Percentiles rank a stretch among this genome's conserved stretches.
Evolutionary conservation across 169 alveolate genomes (phyloP).

Genomic region (Miamiensis avidus): DNA sequence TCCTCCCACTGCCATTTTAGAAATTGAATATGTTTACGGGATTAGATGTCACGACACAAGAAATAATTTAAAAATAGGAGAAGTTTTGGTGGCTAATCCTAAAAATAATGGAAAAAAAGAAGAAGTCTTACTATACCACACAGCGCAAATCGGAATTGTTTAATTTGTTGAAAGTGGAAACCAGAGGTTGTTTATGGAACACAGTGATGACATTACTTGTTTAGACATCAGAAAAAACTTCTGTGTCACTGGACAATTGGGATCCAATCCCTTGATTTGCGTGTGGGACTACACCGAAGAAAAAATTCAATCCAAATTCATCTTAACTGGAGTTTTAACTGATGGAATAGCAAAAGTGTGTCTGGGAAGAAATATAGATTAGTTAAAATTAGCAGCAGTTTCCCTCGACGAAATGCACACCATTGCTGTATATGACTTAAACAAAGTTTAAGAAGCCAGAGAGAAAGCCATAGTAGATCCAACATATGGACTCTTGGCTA

Average conservation of each 20-base stretch:
- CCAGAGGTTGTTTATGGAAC: conserved; percentile 72
- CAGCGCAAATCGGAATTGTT: conserved; percentile 78
- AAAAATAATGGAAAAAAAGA: not conserved
- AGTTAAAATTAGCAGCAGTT: conserved; percentile 73
- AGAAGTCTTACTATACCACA: conserved; percentile 63
- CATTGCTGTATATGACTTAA: conserved; percentile 79
- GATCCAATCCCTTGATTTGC: conserved; percentile 79
- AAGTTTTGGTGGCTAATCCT: not conserved
- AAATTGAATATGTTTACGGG: conserved; percentile 77
- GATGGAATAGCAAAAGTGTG: conserved; percentile 71
- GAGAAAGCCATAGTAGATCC: conserved; percentile 14
- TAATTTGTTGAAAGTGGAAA: conserved; percentile 57
- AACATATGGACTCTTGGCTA: conserved; percentile 47
- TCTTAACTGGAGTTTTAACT: conserved; percentile 65
- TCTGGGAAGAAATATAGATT: conserved; percentile 70
- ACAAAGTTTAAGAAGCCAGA: conserved; percentile 47
- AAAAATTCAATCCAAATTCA: conserved; percentile 61
- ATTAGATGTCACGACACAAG: conserved; percentile 89
- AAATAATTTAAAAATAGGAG: conserved; percentile 74
- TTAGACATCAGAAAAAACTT: conserved; percentile 72
- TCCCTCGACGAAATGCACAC: conserved; percentile 84
- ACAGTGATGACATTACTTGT: conserved; percentile 84
- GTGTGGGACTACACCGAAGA: conserved; percentile 78
- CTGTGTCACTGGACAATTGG: conserved; percentile 88
- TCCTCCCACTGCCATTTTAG: not conserved